phyloP scores from a whole-genome alignment of 257 asterid species.

The Phtheirospermum japonicum region DNA sequence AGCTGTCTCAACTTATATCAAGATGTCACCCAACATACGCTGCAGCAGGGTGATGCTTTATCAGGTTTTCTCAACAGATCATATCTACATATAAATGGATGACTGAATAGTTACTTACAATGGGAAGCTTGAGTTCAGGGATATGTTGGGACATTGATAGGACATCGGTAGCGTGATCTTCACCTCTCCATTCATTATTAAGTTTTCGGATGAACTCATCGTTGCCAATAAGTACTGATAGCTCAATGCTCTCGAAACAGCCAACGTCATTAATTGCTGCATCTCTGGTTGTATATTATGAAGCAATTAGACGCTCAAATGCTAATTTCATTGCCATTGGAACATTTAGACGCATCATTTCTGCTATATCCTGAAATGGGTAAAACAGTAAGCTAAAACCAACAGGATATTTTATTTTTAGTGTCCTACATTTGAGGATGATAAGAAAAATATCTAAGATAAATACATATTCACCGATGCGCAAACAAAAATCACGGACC shows the following conservation, averaged over 20 bases:
- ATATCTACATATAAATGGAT: conserved; percentile 14
- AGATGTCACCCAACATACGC: conserved; percentile 95
- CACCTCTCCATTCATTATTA: conserved; percentile 95
- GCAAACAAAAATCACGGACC: background rate
- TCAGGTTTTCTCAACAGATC: conserved; percentile 31
- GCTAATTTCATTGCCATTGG: conserved; percentile 94
- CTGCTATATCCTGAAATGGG: conserved; percentile 67
- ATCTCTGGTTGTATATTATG: conserved; percentile 70
- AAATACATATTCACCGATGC: background rate
- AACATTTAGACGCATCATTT: conserved; percentile 86
- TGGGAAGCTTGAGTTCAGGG: conserved; percentile 82
- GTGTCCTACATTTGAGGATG: background rate
- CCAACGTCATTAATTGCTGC: conserved; percentile 57
- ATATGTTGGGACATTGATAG: conserved; percentile 97
- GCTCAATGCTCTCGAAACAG: conserved; percentile 72
- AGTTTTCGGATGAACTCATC: conserved; percentile 78
- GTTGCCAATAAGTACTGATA: conserved; percentile 90
- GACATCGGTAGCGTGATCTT: conserved; percentile 92
- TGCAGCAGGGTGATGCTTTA: conserved; percentile 38
- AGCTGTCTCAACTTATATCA: conserved; percentile 96
- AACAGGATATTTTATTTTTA: background rate
- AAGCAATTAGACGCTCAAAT: conserved; percentile 54
- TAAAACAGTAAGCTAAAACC: conserved; percentile 15
- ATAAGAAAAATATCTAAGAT: background rate
- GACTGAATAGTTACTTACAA: conserved; percentile 48